phyloP scores from a whole-genome alignment of 805 yeast genomes.

The Schwanniomyces vanrijiae region DNA sequence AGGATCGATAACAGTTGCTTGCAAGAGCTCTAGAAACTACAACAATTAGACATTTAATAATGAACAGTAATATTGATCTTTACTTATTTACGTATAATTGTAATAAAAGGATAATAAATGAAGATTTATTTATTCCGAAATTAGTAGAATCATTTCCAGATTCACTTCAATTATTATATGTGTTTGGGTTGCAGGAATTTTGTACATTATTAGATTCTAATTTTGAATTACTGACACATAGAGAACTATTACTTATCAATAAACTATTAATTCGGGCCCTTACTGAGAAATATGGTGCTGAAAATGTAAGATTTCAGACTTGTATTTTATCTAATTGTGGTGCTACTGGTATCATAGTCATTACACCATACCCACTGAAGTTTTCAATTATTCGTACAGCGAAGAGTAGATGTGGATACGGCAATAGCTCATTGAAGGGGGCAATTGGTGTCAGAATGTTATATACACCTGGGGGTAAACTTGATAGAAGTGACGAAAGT shows the following conservation, averaged over 20 bases:
- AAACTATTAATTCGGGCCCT: conserved; percentile 35
- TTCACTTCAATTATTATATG: conserved; percentile 47
- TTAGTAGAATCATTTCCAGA: conserved; percentile 26
- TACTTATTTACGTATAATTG: conserved; percentile 55
- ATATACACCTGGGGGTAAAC: conserved; percentile 21
- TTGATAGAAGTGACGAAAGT: conserved; percentile 9
- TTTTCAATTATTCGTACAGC: conserved; percentile 26
- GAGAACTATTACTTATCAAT: conserved; percentile 35
- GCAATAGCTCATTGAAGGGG: conserved; percentile 70
- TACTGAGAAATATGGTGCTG: conserved; percentile 26
- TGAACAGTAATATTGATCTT: conserved; percentile 13
- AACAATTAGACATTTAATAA: background rate
- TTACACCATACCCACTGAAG: conserved; percentile 44
- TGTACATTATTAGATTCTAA: conserved; percentile 57
- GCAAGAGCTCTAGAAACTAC: background rate
- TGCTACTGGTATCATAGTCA: conserved; percentile 53
- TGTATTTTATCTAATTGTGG: conserved; percentile 51
- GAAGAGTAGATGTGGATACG: conserved; percentile 53
- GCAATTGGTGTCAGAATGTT: conserved; percentile 61
- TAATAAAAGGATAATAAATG: conserved; percentile 45
- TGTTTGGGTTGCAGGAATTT: conserved; percentile 68
- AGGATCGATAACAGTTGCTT: background rate
- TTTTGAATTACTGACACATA: conserved; percentile 35
- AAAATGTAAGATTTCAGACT: conserved; percentile 36
- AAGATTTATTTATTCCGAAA: conserved; percentile 27